phyloP scores from a whole-genome alignment of 352 stramenopile genomes.

The Pythium oligandrum region DNA sequence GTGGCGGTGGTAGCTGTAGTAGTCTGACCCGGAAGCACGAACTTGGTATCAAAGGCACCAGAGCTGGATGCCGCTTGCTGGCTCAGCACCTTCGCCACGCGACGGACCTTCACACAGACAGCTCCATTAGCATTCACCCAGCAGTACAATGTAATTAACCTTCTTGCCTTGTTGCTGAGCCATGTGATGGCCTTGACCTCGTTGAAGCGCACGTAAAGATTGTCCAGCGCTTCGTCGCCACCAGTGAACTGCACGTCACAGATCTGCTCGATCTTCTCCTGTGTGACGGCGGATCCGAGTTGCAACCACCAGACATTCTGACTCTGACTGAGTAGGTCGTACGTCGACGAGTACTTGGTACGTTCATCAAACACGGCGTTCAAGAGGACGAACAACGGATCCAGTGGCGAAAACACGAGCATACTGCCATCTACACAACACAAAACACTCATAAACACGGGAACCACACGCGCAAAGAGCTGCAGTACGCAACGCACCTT shows the following conservation, averaged over 20 bases:
- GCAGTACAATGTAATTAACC: background rate
- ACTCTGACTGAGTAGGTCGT: slow-evolving; percentile 42
- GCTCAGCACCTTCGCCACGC: slow-evolving; percentile 33
- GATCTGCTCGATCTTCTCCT: slow-evolving; percentile 31
- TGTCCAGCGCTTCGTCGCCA: slow-evolving; percentile 35
- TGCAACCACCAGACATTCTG: slow-evolving; percentile 60
- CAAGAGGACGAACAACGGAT: slow-evolving; percentile 72
- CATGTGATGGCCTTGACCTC: slow-evolving; percentile 48
- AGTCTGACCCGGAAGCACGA: slow-evolving; percentile 24
- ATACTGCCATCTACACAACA: slow-evolving; percentile 41
- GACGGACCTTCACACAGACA: slow-evolving; percentile 20
- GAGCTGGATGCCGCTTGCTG: slow-evolving; percentile 19
- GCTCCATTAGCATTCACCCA: background rate
- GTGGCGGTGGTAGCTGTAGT: background rate
- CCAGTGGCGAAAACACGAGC: slow-evolving; percentile 57
- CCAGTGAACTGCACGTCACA: slow-evolving; percentile 50
- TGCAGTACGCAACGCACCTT: slow-evolving; percentile 21
- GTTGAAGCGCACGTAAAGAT: slow-evolving; percentile 54
- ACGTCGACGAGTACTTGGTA: slow-evolving; percentile 43
- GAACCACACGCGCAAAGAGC: background rate
- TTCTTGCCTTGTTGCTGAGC: slow-evolving; percentile 42
- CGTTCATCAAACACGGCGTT: slow-evolving; percentile 43
- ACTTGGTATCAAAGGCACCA: slow-evolving; percentile 29
- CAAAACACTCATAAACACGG: slow-evolving; percentile 1
- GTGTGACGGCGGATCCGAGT: slow-evolving; percentile 20